Base-by-base conservation (phyloP, 2,329 filamentous ascomycete genomes). In the Ceratocystis harringtonii region DNA sequence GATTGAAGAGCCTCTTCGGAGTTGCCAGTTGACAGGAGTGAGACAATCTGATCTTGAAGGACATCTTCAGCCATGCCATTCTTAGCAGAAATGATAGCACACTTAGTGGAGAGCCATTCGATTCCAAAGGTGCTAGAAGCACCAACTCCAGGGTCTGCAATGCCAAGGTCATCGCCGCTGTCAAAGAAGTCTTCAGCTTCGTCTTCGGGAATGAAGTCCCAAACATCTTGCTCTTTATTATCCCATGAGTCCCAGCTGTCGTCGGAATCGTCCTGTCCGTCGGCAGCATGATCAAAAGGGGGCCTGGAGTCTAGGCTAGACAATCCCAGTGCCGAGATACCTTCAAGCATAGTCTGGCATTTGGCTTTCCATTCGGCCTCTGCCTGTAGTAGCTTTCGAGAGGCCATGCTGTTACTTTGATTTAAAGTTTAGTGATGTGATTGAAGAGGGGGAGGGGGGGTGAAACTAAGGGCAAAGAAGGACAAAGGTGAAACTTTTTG, bases 1-100 rank as follows among this genome's bases (percentile, higher is more conserved):
- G 91, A 92, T 74, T 97, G 92, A n/a, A 97, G 78, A 74, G 95
- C 90, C 66, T 95, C 89, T 66, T 96, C 88, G 41, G 83, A 80
- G 57, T 74, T 76, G n/a, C 77, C 76, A 3, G 90, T 89, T 6
- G 81, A 81, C 44, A 99, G 75, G 2, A 92, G 80, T 4, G 89
- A 87, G 48, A 85, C 76, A 44, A 97, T 83, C 73, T 96, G 91
- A 65, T 87, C 83, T 68, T 88, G 81, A 50, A 97, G 80, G n/a
- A 88, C 84, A 25, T 82, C 79, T 1, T 85, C 76, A 43, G 87
- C 81, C 25, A 95, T 77, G 0, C 84, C 88, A 63, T 84, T 84
- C 70, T 85, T 87, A 10, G 75, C 74, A 1, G 89, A 83, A 68
- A 95, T 80, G n/a, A 77, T 76, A 32, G 79, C 76, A 71, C 90